These are phyloP conservation scores for Epichloe uncinata DNA, from an alignment of 2,329 filamentous ascomycete genomes.

Conservation along the genomic window DNA sequence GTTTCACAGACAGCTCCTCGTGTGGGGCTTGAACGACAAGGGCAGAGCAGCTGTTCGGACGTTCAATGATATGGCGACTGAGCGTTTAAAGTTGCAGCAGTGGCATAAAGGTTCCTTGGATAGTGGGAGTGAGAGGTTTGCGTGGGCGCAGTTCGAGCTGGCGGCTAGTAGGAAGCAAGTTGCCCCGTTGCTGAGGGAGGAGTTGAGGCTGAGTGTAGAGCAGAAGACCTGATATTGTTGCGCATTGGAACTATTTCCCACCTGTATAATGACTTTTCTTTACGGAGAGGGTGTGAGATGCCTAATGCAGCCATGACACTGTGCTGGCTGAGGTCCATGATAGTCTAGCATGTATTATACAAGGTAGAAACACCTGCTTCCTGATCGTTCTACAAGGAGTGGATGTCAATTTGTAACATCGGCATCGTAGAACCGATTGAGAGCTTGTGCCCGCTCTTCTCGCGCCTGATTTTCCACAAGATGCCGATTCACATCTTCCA, in stretches of 20 bases:
- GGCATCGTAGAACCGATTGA: slow-evolving; percentile 5
- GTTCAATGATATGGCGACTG: slow-evolving; percentile 36
- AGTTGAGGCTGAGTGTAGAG: slow-evolving; percentile 22
- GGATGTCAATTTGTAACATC: not conserved
- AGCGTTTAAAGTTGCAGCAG: slow-evolving; percentile 40
- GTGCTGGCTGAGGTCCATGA: too few relatives aligned
- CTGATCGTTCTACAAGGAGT: not conserved
- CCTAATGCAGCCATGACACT: too few relatives aligned
- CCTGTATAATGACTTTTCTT: too few relatives aligned
- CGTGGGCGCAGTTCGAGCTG: slow-evolving; percentile 54
- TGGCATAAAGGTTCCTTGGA: slow-evolving; percentile 40
- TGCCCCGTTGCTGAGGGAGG: slow-evolving; percentile 49
- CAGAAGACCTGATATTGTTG: not conserved
- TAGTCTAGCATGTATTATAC: not conserved
- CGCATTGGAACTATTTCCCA: too few relatives aligned
- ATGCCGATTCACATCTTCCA: slow-evolving; percentile 14
- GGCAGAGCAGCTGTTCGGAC: slow-evolving; percentile 36
- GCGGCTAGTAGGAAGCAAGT: slow-evolving; percentile 56
- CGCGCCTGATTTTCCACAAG: slow-evolving; percentile 5
- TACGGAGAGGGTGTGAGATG: too few relatives aligned
- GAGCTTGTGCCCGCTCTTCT: slow-evolving; percentile 7
- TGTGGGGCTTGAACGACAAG: slow-evolving; percentile 45
- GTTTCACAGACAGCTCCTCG: slow-evolving; percentile 53
- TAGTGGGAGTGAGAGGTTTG: slow-evolving; percentile 35
- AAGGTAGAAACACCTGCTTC: not conserved